phyloP scores from a whole-genome alignment of 2,329 filamentous ascomycete genomes.

The Exophiala calicioides region DNA sequence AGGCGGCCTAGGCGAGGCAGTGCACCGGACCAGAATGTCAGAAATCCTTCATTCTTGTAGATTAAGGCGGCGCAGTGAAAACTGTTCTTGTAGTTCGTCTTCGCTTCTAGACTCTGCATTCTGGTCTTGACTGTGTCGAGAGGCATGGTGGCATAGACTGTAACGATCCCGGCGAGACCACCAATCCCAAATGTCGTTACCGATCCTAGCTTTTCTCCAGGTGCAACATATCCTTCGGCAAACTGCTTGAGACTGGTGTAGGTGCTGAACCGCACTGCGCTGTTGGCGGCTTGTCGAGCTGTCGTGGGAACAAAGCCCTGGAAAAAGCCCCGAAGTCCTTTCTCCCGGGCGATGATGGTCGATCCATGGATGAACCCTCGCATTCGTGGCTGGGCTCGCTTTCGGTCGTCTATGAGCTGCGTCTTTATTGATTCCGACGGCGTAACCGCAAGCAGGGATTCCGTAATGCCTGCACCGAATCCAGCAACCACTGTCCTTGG shows the following conservation, averaged over 20 bases:
- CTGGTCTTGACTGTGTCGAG: slow-evolving; percentile 95
- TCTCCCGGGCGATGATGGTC: slow-evolving; percentile 80
- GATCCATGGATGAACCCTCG: slow-evolving; percentile 89
- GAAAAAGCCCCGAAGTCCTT: slow-evolving; percentile 90
- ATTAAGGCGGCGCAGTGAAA: slow-evolving; percentile 80
- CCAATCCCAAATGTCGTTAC: slow-evolving; percentile 89
- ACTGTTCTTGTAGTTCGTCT: slow-evolving; percentile 79
- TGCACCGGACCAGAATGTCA: slow-evolving; percentile 94
- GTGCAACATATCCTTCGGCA: slow-evolving; percentile 86
- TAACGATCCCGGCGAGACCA: slow-evolving; percentile 84
- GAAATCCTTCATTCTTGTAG: slow-evolving; percentile 81
- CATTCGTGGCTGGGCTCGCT: slow-evolving; percentile 80
- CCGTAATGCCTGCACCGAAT: slow-evolving; percentile 91
- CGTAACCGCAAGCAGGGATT: slow-evolving; percentile 89
- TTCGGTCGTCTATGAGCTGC: slow-evolving; percentile 95
- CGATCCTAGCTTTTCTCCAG: slow-evolving; percentile 89
- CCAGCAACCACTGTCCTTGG: slow-evolving; percentile 89
- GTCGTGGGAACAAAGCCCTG: slow-evolving; percentile 96
- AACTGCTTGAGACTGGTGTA: slow-evolving; percentile 91
- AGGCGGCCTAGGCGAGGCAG: slow-evolving; percentile 80
- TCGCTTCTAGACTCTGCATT: slow-evolving; percentile 95
- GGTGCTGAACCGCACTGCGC: slow-evolving; percentile 82
- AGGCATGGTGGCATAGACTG: slow-evolving; percentile 69
- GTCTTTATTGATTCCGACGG: slow-evolving; percentile 99
- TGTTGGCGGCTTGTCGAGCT: slow-evolving; percentile 91